A percentile compares a stretch with the other conserved stretches of the same genome.
Conservation (phyloP, 805 yeast species). For the Candida tibetensis region DNA sequence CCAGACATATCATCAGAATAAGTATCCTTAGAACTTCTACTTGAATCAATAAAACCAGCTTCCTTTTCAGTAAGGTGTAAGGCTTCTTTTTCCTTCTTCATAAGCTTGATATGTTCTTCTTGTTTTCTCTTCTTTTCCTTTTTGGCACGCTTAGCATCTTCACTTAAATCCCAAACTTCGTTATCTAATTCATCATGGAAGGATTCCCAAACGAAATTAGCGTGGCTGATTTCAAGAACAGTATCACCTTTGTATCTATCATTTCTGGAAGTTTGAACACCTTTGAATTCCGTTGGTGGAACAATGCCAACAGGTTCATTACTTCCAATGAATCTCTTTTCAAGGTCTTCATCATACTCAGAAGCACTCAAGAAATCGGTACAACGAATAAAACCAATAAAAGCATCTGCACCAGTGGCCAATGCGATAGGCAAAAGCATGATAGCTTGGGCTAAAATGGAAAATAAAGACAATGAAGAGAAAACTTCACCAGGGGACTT, state of each 20-base stretch:
- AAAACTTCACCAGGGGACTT: conserved; percentile 40
- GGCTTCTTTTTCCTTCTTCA: conserved; percentile 11
- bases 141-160: conserved; percentile 10
- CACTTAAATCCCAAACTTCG: conserved; percentile 22
- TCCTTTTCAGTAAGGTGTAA: conserved; percentile 6
- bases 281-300: not conserved
- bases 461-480: conserved; percentile 40
- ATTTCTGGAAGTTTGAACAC: not conserved
- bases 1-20: conserved; percentile 1
- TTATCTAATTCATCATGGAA: conserved; percentile 24
- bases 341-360: conserved; percentile 15
- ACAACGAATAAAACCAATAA: conserved; percentile 34
- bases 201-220: conserved; percentile 31
- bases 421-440: conserved; percentile 44
- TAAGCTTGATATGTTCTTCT: conserved; percentile 9
- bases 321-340: conserved; percentile 7
- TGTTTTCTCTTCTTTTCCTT: conserved; percentile 13
- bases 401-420: conserved; percentile 45
- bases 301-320: not conserved
- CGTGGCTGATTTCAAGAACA: conserved; percentile 25
- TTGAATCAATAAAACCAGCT: conserved; percentile 1
- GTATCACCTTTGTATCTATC: not conserved
- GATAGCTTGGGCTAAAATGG: conserved; percentile 43
- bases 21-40: conserved; percentile 1
- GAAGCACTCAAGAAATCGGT: conserved; percentile 20